Conservation (phyloP, 805 yeast genomes). For the Wickerhamiella siamensis region DNA sequence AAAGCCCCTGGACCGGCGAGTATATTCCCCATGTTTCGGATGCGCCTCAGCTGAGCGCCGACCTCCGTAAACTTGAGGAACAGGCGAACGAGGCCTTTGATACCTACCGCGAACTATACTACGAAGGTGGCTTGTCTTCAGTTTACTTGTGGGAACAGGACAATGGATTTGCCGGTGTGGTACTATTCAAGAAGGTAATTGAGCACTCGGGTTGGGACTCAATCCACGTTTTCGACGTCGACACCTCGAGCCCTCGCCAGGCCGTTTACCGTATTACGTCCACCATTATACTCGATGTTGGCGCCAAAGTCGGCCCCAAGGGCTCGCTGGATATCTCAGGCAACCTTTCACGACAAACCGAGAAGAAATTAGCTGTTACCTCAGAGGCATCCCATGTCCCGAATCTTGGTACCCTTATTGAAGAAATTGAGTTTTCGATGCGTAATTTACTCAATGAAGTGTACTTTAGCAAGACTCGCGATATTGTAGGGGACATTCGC, state of each 20-base stretch:
- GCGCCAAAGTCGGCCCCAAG: constrained; percentile 23
- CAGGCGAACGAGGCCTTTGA: constrained; percentile 85
- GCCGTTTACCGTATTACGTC: constrained; percentile 64
- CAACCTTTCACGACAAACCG: constrained; percentile 66
- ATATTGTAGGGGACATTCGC: constrained; percentile 62
- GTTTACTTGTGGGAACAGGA: constrained; percentile 86
- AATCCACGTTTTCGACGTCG: constrained; percentile 79
- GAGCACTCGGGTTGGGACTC: constrained; percentile 56
- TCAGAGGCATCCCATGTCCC: constrained; percentile 60
- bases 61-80: constrained; percentile 58
- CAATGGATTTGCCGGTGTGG: constrained; percentile 84
- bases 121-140: constrained; percentile 85
- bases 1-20: constrained; percentile 82
- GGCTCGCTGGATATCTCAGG: constrained; percentile 52
- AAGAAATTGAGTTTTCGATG: constrained; percentile 75
- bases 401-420: constrained; percentile 72
- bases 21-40: constrained; percentile 44
- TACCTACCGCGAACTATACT: constrained; percentile 81
- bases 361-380: constrained; percentile 33
- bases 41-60: constrained; percentile 49
- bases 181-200: constrained; percentile 52
- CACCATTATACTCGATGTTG: constrained; percentile 68
- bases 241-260: constrained; percentile 25
- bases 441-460: constrained; percentile 84
- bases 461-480: constrained; percentile 87